Evolutionary conservation across 805 yeast genomes (phyloP), one percentile per base, ranked within the genome.

Genomic region (Pichia kluyveri): DNA sequence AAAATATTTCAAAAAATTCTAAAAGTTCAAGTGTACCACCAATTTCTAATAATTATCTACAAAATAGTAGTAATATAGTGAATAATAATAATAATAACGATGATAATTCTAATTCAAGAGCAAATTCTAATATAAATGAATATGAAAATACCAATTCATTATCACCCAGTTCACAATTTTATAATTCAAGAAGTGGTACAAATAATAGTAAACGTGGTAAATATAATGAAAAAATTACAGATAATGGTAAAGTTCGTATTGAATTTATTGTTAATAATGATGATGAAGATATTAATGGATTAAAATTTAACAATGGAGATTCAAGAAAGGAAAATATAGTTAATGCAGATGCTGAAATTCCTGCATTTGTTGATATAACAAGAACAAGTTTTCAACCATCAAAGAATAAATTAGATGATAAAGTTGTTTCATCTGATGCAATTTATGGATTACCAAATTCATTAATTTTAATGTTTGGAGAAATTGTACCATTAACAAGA

Each of bases 361-460:
- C 71, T 5, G 63, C 68, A 10, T 75, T 76, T 51, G 69, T 71
- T 26, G 76, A 69, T 51, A 68, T 64, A 43, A 69, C 69, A 26
- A 69, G 69, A 58, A 52, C 69, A 31, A 60, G 70, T 60, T 61
- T 72, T 60, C 68, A 62, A 46, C 65, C 61, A 36, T 63, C 69
- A 1, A 64, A 62, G 46, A 61, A 65, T 51, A 77, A 75, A 55
- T 66, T 73, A 37, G 76, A 76, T 48, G 79, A 76, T 57, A 77
- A 78, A 52, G 71, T 76, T 46, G 71, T 83, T 52, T 81, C 89
- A 9, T 82, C 90, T 1, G 95, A 85, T 62, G 86, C 90, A 0
- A 69, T 87, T 44, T 87, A 86, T 60, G 96, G 96, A 0, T 68
- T 88, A 48, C 96, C 96, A 8, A 86, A 85, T 58, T 83, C 95